These are phyloP conservation scores for Coelastrella sp. DNA, from an alignment of 139 green algal species.

Conservation along the genomic window DNA sequence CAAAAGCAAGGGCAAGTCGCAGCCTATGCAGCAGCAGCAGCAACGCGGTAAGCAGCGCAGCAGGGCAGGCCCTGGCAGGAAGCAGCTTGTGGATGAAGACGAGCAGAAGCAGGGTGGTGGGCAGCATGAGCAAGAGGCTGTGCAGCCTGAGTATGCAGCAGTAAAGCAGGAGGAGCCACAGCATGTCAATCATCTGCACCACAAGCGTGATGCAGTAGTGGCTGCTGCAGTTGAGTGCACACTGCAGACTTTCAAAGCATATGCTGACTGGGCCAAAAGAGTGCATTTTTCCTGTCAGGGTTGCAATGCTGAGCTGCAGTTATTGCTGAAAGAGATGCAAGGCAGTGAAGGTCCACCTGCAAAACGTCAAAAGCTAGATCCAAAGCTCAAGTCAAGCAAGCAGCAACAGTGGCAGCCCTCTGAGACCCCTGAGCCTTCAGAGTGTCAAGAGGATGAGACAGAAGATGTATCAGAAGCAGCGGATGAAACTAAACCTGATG, in stretches of 20 bases:
- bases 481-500: not conserved
- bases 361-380: constrained; percentile 22
- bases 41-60: constrained; percentile 10
- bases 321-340: not conserved
- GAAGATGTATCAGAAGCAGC: constrained; percentile 6
- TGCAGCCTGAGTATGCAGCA: not conserved
- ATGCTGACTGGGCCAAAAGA: constrained; percentile 38
- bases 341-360: not conserved
- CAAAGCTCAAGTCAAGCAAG: constrained; percentile 3
- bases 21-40: not conserved
- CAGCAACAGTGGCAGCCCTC: not conserved
- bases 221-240: not conserved
- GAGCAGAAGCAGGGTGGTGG: not conserved
- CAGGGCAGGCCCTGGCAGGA: constrained; percentile 2
- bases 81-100: not conserved
- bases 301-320: constrained; percentile 26
- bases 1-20: not conserved
- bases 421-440: not conserved
- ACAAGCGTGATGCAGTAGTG: not conserved
- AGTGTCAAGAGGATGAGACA: constrained; percentile 2
- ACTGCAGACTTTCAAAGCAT: constrained; percentile 24
- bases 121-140: constrained; percentile 3
- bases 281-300: constrained; percentile 36
- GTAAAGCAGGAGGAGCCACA: constrained; percentile 15
- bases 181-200: not conserved